Percentiles rank a stretch among this genome's conserved stretches.
Conservation (phyloP, 176 grass and related monocot genomes). For the Ensete ventricosum region DNA sequence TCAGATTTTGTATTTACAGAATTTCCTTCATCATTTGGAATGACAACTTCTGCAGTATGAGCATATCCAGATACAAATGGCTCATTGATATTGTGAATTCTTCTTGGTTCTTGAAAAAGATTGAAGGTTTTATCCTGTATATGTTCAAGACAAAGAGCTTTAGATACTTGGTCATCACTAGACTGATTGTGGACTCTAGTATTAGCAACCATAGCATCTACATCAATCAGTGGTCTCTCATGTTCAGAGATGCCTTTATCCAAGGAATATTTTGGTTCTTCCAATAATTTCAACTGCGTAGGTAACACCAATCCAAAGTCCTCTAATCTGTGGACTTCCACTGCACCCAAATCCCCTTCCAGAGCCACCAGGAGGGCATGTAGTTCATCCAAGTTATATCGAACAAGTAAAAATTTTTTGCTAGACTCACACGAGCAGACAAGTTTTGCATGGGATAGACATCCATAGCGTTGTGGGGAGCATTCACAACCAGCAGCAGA, state of each 20-base stretch:
- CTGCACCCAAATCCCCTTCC: constrained; percentile 48
- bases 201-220: constrained; percentile 4
- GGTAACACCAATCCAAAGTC: constrained; percentile 27
- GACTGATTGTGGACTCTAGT: neutral
- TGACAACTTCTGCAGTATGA: neutral
- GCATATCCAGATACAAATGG: neutral
- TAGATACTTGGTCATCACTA: neutral
- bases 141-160: constrained; percentile 7
- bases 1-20: neutral
- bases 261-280: constrained; percentile 20
- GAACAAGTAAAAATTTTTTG: constrained; percentile 34
- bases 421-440: constrained; percentile 63
- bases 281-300: constrained; percentile 17
- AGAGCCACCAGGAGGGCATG: constrained; percentile 53
- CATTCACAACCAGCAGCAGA: constrained; percentile 75
- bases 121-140: constrained; percentile 7
- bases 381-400: constrained; percentile 60
- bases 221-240: constrained; percentile 1
- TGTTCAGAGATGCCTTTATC: neutral
- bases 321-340: constrained; percentile 28
- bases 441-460: constrained; percentile 56
- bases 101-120: neutral
- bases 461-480: constrained; percentile 58
- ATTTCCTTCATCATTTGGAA: neutral
- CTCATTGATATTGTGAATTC: neutral